These are phyloP conservation scores for Adansonia gregorii DNA, from an alignment of 441 rosid genomes.

Conservation along the genomic window DNA sequence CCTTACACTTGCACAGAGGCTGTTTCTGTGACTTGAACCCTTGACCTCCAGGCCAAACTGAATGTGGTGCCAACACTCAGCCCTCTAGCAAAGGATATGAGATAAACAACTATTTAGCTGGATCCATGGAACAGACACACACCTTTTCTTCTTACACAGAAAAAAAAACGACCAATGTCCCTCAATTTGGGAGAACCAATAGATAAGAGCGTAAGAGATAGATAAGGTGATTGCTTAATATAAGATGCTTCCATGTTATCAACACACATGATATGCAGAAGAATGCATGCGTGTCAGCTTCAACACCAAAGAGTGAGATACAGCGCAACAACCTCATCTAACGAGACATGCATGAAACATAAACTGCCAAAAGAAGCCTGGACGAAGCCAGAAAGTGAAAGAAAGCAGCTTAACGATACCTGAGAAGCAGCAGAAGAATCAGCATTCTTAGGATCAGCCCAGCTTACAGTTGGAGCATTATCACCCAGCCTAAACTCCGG, in stretches of 20 bases:
- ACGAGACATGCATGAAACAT: background rate
- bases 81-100: background rate
- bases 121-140: background rate
- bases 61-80: background rate
- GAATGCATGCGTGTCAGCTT: background rate
- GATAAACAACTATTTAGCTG: background rate
- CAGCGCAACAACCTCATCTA: background rate
- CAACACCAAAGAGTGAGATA: background rate
- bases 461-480: conserved; percentile 93
- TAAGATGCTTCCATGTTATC: background rate
- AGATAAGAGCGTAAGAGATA: background rate
- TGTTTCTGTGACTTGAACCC: background rate
- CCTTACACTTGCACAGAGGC: background rate
- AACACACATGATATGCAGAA: background rate
- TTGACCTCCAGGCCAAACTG: background rate
- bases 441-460: conserved; percentile 97
- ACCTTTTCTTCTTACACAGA: background rate
- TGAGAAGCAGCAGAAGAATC: conserved; percentile 86
- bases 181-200: background rate
- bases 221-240: background rate
- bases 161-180: background rate
- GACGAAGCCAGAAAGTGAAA: background rate
- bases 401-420: conserved; percentile 44
- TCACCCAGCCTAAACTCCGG: conserved; percentile 84
- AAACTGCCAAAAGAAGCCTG: background rate